Conservation (phyloP, 768 basidiomycete species). For the Cyathus striatus region DNA sequence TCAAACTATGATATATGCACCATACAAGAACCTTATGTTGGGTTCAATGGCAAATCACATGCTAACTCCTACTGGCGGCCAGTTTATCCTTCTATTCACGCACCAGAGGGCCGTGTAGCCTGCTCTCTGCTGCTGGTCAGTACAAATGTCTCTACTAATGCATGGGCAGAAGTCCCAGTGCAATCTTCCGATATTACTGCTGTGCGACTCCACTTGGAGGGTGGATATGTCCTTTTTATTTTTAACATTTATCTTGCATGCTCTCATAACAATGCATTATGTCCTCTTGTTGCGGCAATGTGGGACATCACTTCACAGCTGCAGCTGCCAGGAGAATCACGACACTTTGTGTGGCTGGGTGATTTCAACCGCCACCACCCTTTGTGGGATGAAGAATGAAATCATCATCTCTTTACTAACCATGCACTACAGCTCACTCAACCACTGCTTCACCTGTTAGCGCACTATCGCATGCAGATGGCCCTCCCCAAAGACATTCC, state of each 20-base stretch:
- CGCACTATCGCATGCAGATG: constrained; percentile 21
- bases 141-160: constrained; percentile 7
- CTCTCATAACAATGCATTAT: constrained; percentile 11
- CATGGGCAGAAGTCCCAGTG: constrained; percentile 15
- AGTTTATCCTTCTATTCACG: constrained; percentile 9
- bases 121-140: constrained; percentile 15
- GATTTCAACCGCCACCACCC: constrained; percentile 39
- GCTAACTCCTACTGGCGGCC: constrained; percentile 5
- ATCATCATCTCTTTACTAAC: constrained; percentile 14
- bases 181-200: constrained; percentile 17
- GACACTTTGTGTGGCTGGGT: constrained; percentile 22
- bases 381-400: constrained; percentile 23
- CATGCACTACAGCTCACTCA: constrained; percentile 12
- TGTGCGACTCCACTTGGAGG: constrained; percentile 10
- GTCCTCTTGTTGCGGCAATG: constrained; percentile 2
- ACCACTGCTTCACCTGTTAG: constrained; percentile 16
- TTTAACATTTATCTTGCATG: constrained; percentile 33
- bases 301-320: neutral
- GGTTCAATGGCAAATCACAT: constrained; percentile 10
- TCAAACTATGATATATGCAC: constrained; percentile 23
- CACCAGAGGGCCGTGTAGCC: neutral
- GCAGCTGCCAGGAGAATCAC: neutral
- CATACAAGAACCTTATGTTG: constrained; percentile 34
- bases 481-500: constrained; percentile 19
- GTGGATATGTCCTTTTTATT: constrained; percentile 18